phyloP scores from a whole-genome alignment of 495 filamentous ascomycete genomes.

The Neurospora terricola region DNA sequence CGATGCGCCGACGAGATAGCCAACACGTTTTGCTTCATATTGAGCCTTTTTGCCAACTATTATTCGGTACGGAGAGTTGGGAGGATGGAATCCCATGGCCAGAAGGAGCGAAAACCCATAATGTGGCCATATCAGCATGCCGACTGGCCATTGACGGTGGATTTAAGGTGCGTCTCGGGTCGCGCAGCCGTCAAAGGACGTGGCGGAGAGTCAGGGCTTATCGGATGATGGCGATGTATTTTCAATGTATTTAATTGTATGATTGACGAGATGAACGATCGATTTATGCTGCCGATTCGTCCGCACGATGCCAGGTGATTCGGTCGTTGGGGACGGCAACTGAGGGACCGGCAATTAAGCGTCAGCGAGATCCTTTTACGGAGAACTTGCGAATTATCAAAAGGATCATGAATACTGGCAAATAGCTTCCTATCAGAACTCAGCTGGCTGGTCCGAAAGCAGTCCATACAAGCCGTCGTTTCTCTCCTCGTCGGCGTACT shows the following conservation, averaged over 20 bases:
- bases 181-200: background rate
- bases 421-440: too few species aligned
- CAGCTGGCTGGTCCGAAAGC: too few species aligned
- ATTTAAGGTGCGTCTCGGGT: background rate
- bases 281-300: background rate
- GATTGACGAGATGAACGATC: background rate
- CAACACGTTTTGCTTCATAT: background rate
- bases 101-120: background rate
- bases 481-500: too few species aligned
- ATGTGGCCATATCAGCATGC: background rate
- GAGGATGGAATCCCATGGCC: background rate
- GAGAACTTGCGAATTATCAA: background rate
- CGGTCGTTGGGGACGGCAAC: background rate
- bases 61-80: background rate
- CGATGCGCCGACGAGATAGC: background rate
- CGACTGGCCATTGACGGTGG: background rate
- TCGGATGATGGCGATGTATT: background rate
- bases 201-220: background rate
- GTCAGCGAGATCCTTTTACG: background rate
- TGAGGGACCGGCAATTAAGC: background rate
- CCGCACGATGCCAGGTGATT: background rate
- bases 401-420: background rate
- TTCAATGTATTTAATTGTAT: background rate
- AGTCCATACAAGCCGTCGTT: too few species aligned
- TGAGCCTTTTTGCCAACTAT: background rate